Evolutionary conservation across 1,284 basidiomycete species (phyloP), one percentile per base, ranked within the genome.

Genomic region (Sanguinoderma infundibulare): DNA sequence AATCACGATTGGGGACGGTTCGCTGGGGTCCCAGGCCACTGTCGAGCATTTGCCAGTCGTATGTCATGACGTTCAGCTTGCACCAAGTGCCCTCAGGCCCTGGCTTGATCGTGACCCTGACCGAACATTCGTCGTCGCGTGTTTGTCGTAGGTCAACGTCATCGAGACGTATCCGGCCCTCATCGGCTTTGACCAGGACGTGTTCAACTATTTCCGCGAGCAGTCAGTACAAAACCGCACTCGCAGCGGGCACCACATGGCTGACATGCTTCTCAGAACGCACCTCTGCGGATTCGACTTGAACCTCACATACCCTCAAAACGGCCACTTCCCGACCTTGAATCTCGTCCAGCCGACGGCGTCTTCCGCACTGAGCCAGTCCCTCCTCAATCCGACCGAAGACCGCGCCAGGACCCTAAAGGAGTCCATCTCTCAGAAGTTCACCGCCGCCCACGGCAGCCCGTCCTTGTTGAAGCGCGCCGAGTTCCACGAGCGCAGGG

Each of bases 121-220:
- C n/a, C 30, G 9, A 17, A 5, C 10, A 14, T 24, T 7, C 49
- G 30, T 50, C 35, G n/a, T 15, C n/a, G n/a, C n/a, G n/a, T n/a
- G n/a, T n/a, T n/a, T 20, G 15, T 6, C 40, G 49, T 47, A 87
- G 85, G 67, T 85, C 46, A 80, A 72, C 57, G 77, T 88, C 40
- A 73, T 91, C 17, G 83, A 89, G 74, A 90, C 89, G 7, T 88
- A 84, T 68, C 89, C 89, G 1, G 89, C 89, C 70, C 72, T 91
- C 38, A 89, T 91, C 51, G 84, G 83, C 38, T 91, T 88, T 66
- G 85, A 91, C 66, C 73, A 78, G 42, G 81, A 83, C n/a, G 86
- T 89, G 5, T 85, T 83, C 70, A 78, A 84, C 60, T 88, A 88
- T 69, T 90, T 91, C 73, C 81, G 82, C 68, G 77, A 83, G 67